A percentile compares a stretch with the other conserved stretches of the same genome.
These are phyloP conservation scores for Cinchona pubescens DNA, from an alignment of 257 asterid genomes.

Conservation along the genomic window DNA sequence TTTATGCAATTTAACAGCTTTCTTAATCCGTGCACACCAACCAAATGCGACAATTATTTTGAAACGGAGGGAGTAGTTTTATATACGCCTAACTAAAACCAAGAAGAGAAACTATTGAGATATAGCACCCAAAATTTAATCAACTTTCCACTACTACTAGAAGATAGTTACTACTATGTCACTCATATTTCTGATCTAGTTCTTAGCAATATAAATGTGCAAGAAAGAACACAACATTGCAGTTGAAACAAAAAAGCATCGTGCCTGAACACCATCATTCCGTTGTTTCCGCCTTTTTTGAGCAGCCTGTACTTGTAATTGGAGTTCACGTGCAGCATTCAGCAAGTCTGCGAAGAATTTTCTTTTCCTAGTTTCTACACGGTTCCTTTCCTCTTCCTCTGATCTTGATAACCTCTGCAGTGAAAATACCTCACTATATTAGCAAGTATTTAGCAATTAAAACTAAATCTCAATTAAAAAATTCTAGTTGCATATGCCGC, in stretches of 20 bases:
- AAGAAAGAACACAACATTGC: slow-evolving; percentile 2
- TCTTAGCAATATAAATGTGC: not conserved
- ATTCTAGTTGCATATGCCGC: not conserved
- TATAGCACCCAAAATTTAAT: not conserved
- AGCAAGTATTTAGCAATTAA: slow-evolving; percentile 19
- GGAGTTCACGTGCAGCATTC: slow-evolving; percentile 91
- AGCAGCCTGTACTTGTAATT: slow-evolving; percentile 79
- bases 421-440: slow-evolving; percentile 18
- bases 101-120: not conserved
- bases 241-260: slow-evolving; percentile 22
- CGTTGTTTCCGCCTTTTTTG: slow-evolving; percentile 94
- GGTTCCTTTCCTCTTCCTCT: slow-evolving; percentile 89
- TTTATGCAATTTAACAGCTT: no score
- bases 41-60: no score
- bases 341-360: slow-evolving; percentile 86
- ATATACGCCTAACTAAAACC: not conserved
- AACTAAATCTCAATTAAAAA: slow-evolving; percentile 7
- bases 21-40: no score
- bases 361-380: slow-evolving; percentile 76
- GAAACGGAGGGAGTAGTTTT: no score
- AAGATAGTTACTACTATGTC: not conserved
- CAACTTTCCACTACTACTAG: not conserved
- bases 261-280: slow-evolving; percentile 92
- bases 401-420: slow-evolving; percentile 81
- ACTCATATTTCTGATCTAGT: not conserved